These are phyloP conservation scores for Cokeromyces recurvatus DNA, from an alignment of 371 early-diverging fungal genomes.

Conservation along the genomic window DNA sequence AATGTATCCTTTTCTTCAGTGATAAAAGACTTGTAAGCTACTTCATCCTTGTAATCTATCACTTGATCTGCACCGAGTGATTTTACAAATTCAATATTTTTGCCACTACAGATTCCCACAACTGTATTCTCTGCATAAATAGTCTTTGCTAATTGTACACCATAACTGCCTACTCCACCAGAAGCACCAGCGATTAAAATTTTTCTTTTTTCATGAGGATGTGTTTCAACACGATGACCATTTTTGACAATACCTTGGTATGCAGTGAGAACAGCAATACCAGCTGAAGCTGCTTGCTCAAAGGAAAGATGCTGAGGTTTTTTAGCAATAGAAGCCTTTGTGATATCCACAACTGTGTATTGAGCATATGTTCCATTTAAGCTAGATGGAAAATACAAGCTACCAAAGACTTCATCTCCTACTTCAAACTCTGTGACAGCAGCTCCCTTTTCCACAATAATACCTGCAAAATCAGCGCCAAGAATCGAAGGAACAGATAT, in stretches of 20 bases:
- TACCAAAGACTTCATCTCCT: slow-evolving; percentile 54
- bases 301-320: slow-evolving; percentile 45
- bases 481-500: slow-evolving; percentile 20
- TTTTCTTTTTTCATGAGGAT: background rate
- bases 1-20: slow-evolving; percentile 14
- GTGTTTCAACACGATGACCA: slow-evolving; percentile 3
- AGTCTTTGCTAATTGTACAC: slow-evolving; percentile 60
- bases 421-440: slow-evolving; percentile 34
- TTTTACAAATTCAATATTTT: slow-evolving; percentile 45
- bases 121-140: slow-evolving; percentile 42
- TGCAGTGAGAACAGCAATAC: slow-evolving; percentile 36
- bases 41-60: slow-evolving; percentile 48
- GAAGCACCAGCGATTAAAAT: slow-evolving; percentile 53
- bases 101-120: slow-evolving; percentile 58
- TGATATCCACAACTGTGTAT: slow-evolving; percentile 22
- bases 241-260: slow-evolving; percentile 25
- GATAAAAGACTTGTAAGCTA: slow-evolving; percentile 19
- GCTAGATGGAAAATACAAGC: slow-evolving; percentile 9
- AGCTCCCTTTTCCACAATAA: slow-evolving; percentile 31
- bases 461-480: slow-evolving; percentile 49
- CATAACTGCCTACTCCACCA: slow-evolving; percentile 59
- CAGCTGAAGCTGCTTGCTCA: slow-evolving; percentile 45
- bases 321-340: slow-evolving; percentile 28
- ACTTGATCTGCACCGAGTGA: slow-evolving; percentile 57
- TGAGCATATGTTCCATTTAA: slow-evolving; percentile 46